Evolutionary conservation across 495 filamentous ascomycete species (phyloP).

Genomic region (Neurospora sp.): DNA sequence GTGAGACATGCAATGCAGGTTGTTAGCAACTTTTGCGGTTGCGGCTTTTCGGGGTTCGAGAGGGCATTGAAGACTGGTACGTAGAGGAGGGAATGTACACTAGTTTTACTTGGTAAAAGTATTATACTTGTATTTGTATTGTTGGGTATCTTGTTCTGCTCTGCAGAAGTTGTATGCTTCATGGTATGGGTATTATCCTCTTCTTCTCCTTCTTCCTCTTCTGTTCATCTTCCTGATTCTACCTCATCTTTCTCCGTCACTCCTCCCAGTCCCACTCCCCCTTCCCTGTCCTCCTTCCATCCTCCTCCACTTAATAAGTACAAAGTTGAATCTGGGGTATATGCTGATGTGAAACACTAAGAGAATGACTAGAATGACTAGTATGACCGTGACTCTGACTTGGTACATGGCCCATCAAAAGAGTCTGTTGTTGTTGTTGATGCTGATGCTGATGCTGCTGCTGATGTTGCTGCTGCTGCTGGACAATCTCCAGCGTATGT

Average conservation of each 20-base stretch:
- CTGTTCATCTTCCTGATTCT: too few relatives aligned
- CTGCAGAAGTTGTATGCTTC: not conserved
- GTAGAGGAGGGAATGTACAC: not conserved
- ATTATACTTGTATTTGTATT: not conserved
- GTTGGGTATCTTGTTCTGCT: not conserved
- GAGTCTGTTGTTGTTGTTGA: not conserved
- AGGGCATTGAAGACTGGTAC: too few relatives aligned
- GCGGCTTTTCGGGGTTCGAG: not conserved
- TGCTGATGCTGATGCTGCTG: not conserved
- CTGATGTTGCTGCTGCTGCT: not conserved
- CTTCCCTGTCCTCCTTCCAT: not conserved
- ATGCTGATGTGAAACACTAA: not conserved
- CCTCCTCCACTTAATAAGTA: not conserved
- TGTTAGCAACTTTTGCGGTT: not conserved
- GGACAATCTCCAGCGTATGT: constrained; percentile 5
- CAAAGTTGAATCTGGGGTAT: not conserved
- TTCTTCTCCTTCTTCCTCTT: not conserved
- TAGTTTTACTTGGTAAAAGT: not conserved
- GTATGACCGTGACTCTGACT: not conserved
- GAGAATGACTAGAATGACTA: not conserved
- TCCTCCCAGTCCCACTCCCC: too few relatives aligned
- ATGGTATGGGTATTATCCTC: not conserved
- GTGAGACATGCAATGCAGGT: too few relatives aligned
- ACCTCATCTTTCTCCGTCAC: too few relatives aligned
- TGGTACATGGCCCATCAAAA: not conserved